phyloP scores from a whole-genome alignment of 2,329 filamentous ascomycete genomes.

The Microdochium trichocladiopsis region DNA sequence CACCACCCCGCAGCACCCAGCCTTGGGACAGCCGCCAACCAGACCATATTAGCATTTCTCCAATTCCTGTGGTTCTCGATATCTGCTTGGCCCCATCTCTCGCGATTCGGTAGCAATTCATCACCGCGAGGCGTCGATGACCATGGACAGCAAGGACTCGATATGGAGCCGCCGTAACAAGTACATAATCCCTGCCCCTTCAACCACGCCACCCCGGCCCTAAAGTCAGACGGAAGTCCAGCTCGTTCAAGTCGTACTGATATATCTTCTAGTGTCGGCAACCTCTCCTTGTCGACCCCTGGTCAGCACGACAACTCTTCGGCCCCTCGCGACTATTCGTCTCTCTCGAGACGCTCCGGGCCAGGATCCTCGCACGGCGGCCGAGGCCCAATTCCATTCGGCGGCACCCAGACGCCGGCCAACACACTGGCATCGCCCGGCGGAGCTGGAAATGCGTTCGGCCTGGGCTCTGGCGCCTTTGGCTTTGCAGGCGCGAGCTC shows the following conservation, averaged over 20 bases:
- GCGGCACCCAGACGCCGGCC: slow-evolving; percentile 60
- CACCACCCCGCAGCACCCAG: neutral
- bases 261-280: slow-evolving; percentile 57
- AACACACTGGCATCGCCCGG: slow-evolving; percentile 69
- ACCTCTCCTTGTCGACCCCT: slow-evolving; percentile 81
- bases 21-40: too few species aligned
- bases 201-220: too few species aligned
- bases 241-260: slow-evolving; percentile 7
- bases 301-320: slow-evolving; percentile 39
- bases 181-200: slow-evolving; percentile 40
- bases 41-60: too few species aligned
- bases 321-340: slow-evolving; percentile 34
- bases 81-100: neutral
- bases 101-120: neutral
- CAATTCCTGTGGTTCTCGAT: neutral
- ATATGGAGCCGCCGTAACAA: slow-evolving; percentile 79
- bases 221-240: too few species aligned
- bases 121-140: slow-evolving; percentile 1
- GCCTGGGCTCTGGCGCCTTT: slow-evolving; percentile 89
- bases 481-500: slow-evolving; percentile 76
- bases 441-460: slow-evolving; percentile 77
- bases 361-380: slow-evolving; percentile 63
- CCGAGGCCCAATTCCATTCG: slow-evolving; percentile 68
- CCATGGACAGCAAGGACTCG: slow-evolving; percentile 47
- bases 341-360: slow-evolving; percentile 53